Percentiles rank a stretch among this genome's conserved stretches.
phyloP scores from a whole-genome alignment of 768 basidiomycete genomes.

The Rhizopogon sp. region DNA sequence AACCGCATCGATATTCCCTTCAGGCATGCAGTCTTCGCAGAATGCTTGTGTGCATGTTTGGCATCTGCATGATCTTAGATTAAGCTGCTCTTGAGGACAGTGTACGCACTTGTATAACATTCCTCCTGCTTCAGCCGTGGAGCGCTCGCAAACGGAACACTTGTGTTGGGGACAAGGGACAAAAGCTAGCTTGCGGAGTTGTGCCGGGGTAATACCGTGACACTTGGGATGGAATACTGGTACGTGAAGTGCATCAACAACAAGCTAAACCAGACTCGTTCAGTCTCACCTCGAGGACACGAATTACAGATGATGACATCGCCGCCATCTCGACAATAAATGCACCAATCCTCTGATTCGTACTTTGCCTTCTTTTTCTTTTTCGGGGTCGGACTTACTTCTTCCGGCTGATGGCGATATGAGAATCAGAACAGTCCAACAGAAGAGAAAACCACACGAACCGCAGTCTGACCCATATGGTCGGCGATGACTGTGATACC shows the following conservation, averaged over 20 bases:
- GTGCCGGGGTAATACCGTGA: conserved; percentile 31
- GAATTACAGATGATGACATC: conserved; percentile 40
- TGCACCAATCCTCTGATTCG: conserved; percentile 56
- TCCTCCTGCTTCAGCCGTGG: conserved; percentile 44
- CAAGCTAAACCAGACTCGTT: not conserved
- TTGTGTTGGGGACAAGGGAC: conserved; percentile 46
- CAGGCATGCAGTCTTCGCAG: conserved; percentile 58
- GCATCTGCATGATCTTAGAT: conserved; percentile 35
- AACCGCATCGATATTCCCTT: conserved; percentile 43
- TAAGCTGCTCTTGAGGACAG: not conserved
- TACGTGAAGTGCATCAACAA: not conserved
- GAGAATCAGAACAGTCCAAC: not conserved
- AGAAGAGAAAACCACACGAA: conserved; percentile 11
- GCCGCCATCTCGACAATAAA: conserved; percentile 56
- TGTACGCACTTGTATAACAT: conserved; percentile 49
- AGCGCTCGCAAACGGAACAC: conserved; percentile 41
- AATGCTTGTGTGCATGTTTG: conserved; percentile 55
- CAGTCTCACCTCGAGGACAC: conserved; percentile 50
- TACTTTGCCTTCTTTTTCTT: conserved; percentile 33
- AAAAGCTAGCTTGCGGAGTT: conserved; percentile 20
- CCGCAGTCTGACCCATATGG: conserved; percentile 20
- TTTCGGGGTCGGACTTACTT: conserved; percentile 13
- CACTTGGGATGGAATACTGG: conserved; percentile 53
- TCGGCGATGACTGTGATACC: conserved; percentile 30
- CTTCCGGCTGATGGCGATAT: conserved; percentile 10